Evolutionary conservation across 768 basidiomycete species (phyloP), one percentile per base, ranked within the genome.

Genomic region (Pisolithus orientalis): DNA sequence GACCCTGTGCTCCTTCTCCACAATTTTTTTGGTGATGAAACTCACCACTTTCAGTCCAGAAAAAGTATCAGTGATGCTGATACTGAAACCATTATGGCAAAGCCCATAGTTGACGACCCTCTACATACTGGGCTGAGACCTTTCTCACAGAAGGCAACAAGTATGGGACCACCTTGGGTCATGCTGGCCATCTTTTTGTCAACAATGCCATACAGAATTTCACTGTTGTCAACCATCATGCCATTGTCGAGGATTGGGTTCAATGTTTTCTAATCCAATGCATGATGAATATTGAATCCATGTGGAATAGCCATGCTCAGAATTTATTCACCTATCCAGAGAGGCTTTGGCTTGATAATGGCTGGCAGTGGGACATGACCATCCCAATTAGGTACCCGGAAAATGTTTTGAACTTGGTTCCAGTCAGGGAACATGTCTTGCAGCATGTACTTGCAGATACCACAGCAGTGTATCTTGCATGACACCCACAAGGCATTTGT

Each of bases 131-230:
- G 16, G 87, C 85, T 92, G 2, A 91, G 92, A 0, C 96, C 96
- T 66, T 95, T 93, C 71, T 99, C 95, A 47, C 95, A 90, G 77
- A 97, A 98, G 21, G 94, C 91, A 60, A 97, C 87, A 61, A 98
- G 94, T 38, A 98, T 82, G 8, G 98, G 77, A 71, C 96, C 96
- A 43, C 94, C 94, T 54, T 91, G 88, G 0, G 91, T 84, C 2
- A 94, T 89, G 52, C 96, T 96, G 39, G 96, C 95, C n/a, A 94
- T 96, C 74, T 97, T 94, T 77, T 99, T 99, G 74, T 95, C 90
- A 44, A 99, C 90, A 54, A 94, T 88, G 27, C 96, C 95, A 62
- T 86, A 96, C 17, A 98, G 78, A 54, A 99, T 79, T 67, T 98
- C 93, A 14, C 96, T 95, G 57, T 99, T 94, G 68, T 99, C 96